These are phyloP conservation scores for Penicillium sp. DNA, from an alignment of 2,329 filamentous ascomycete genomes.

Conservation along the genomic window DNA sequence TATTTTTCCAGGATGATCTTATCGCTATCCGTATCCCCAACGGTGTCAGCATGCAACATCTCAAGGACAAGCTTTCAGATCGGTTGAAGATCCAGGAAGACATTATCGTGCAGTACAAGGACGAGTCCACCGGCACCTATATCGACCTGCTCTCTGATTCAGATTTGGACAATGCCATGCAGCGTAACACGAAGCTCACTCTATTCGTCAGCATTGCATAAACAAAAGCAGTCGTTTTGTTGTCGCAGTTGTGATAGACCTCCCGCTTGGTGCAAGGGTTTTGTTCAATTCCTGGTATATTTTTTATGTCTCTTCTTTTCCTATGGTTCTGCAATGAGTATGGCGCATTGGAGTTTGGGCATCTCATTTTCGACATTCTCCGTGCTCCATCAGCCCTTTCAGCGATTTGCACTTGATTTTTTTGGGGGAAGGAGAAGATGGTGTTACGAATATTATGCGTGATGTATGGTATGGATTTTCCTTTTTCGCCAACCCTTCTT, in stretches of 20 bases:
- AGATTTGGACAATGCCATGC: slow-evolving; percentile 77
- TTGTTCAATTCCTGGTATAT: slow-evolving; percentile 4
- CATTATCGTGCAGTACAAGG: slow-evolving; percentile 79
- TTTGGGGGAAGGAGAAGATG: slow-evolving; percentile 19
- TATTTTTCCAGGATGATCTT: slow-evolving; percentile 88
- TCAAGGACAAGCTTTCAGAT: slow-evolving; percentile 82
- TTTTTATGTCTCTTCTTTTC: slow-evolving; percentile 10
- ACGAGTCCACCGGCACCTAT: slow-evolving; percentile 75
- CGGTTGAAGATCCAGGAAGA: slow-evolving; percentile 77
- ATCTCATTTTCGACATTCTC: slow-evolving; percentile 16
- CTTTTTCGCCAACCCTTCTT: slow-evolving; percentile 4
- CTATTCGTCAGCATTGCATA: slow-evolving; percentile 60
- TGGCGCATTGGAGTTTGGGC: slow-evolving; percentile 27
- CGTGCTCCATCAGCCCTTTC: slow-evolving; percentile 21
- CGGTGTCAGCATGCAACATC: slow-evolving; percentile 73
- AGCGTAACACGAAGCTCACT: slow-evolving; percentile 83
- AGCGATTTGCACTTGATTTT: slow-evolving; percentile 22
- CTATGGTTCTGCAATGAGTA: slow-evolving; percentile 17
- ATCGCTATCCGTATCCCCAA: slow-evolving; percentile 86
- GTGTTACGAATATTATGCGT: slow-evolving; percentile 37
- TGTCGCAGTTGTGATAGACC: slow-evolving; percentile 10
- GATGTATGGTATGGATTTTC: slow-evolving; percentile 31
- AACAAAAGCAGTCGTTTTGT: slow-evolving; percentile 5
- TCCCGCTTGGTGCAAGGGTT: not conserved
- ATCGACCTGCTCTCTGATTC: slow-evolving; percentile 74